phyloP scores from a whole-genome alignment of 768 basidiomycete genomes.

The Pleurotus eryngii region DNA sequence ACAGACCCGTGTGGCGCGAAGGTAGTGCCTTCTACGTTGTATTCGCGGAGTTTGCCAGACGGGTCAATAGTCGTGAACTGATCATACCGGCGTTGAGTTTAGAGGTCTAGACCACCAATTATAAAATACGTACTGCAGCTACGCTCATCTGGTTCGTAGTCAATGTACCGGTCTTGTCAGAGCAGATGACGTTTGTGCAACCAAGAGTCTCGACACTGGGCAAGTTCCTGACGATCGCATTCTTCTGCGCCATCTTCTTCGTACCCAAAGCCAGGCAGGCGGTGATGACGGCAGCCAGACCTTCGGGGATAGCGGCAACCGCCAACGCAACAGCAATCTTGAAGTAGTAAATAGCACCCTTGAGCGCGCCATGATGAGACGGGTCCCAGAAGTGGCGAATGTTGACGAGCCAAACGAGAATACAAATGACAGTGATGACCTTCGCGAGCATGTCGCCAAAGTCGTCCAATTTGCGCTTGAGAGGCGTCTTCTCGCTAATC shows the following conservation, averaged over 20 bases:
- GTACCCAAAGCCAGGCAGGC: conserved; percentile 95
- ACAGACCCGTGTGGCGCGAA: conserved; percentile 85
- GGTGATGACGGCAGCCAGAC: conserved; percentile 97
- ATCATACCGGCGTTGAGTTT: conserved; percentile 8
- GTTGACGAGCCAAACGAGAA: conserved; percentile 98
- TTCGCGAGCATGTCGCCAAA: conserved; percentile 98
- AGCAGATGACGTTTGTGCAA: conserved; percentile 98
- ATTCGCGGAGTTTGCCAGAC: conserved; percentile 55
- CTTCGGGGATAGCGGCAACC: conserved; percentile 99
- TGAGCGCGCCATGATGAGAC: conserved; percentile 83
- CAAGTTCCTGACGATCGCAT: conserved; percentile 94
- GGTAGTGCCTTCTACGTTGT: conserved; percentile 86
- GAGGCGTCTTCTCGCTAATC: conserved; percentile 92
- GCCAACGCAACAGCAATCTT: conserved; percentile 98
- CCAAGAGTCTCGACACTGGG: conserved; percentile 97
- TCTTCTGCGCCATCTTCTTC: conserved; percentile 99
- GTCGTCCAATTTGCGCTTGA: conserved; percentile 97
- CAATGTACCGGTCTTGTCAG: conserved; percentile 96
- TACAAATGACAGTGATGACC: conserved; percentile 94
- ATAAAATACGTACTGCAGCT: conserved; percentile 51
- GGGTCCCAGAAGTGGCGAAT: conserved; percentile 96
- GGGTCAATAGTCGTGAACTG: conserved; percentile 77
- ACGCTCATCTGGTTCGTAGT: conserved; percentile 99
- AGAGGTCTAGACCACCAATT: not conserved
- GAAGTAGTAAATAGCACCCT: conserved; percentile 97